phyloP scores from a whole-genome alignment of 2,329 filamentous ascomycete species.

The Septoria petroselini region DNA sequence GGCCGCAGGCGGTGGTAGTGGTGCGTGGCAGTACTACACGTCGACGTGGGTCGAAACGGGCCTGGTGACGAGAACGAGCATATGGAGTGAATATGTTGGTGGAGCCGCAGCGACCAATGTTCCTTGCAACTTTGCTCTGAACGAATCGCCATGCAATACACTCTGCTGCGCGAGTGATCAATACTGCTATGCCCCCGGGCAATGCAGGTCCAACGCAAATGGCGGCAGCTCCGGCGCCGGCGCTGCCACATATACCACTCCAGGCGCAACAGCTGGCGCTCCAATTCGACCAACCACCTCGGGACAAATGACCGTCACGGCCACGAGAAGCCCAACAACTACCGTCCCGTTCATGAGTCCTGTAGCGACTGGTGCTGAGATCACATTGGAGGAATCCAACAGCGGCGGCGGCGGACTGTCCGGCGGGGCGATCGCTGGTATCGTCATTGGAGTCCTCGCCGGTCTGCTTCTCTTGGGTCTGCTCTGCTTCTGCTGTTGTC shows the following conservation, averaged over 20 bases:
- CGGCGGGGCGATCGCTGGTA: conserved; percentile 73
- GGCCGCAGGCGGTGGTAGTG: conserved; percentile 32
- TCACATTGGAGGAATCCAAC: conserved; percentile 36
- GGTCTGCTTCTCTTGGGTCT: conserved; percentile 66
- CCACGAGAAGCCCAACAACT: conserved; percentile 46
- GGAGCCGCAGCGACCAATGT: conserved; percentile 30
- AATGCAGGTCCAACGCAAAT: conserved; percentile 57
- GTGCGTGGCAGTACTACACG: conserved; percentile 57
- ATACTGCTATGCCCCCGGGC: conserved; percentile 58
- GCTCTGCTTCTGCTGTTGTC: conserved; percentile 70
- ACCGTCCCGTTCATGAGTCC: conserved; percentile 52
- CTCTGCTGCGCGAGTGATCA: conserved; percentile 70
- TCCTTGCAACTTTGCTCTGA: conserved; percentile 47
- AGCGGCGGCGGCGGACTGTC: conserved; percentile 52
- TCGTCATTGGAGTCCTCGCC: conserved; percentile 69
- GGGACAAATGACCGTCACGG: conserved; percentile 53
- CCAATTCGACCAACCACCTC: conserved; percentile 52
- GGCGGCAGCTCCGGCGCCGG: conserved; percentile 42
- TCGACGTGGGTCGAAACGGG: conserved; percentile 57
- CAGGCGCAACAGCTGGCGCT: conserved; percentile 52
- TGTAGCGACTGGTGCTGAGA: conserved; percentile 53
- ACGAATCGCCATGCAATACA: conserved; percentile 60
- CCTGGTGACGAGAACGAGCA: conserved; percentile 50
- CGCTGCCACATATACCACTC: conserved; percentile 55
- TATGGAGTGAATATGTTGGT: conserved; percentile 50